phyloP scores from a whole-genome alignment of 345 rosid species.

The Lepidium aucheri region DNA sequence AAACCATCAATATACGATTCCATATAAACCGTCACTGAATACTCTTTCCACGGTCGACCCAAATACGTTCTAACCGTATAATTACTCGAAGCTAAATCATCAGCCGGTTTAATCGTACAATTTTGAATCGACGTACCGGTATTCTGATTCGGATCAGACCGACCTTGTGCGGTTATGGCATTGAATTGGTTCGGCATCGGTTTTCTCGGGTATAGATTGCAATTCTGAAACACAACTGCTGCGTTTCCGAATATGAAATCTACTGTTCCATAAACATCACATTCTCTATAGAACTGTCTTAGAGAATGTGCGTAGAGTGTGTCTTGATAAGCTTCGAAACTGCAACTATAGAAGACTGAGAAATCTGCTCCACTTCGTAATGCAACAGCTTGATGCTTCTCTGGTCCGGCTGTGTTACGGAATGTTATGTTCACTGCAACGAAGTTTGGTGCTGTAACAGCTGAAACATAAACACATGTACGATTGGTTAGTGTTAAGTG shows the following conservation, averaged over 20 bases:
- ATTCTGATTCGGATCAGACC: constrained; percentile 80
- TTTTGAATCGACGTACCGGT: constrained; percentile 75
- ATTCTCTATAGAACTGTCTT: constrained; percentile 81
- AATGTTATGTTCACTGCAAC: constrained; percentile 71
- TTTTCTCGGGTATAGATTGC: constrained; percentile 63
- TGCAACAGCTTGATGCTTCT: constrained; percentile 86
- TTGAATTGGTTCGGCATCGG: constrained; percentile 79
- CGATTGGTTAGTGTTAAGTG: too few species aligned
- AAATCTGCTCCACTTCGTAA: constrained; percentile 72
- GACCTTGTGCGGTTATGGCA: constrained; percentile 88
- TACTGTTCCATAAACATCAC: constrained; percentile 84
- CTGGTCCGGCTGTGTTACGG: constrained; percentile 87
- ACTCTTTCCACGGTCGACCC: constrained; percentile 93
- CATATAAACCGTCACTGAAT: constrained; percentile 68
- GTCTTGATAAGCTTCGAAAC: constrained; percentile 87
- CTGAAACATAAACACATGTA: constrained; percentile 33
- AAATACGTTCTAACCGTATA: constrained; percentile 44
- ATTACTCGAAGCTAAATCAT: constrained; percentile 48
- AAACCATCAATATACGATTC: constrained; percentile 39
- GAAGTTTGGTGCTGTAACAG: constrained; percentile 70
- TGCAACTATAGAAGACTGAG: constrained; percentile 71
- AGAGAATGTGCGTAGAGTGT: constrained; percentile 77
- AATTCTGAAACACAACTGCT: constrained; percentile 65
- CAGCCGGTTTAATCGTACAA: constrained; percentile 51
- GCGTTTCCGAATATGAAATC: constrained; percentile 96